Conservation (phyloP, 345 rosid species). For the Ceriops decandra region DNA sequence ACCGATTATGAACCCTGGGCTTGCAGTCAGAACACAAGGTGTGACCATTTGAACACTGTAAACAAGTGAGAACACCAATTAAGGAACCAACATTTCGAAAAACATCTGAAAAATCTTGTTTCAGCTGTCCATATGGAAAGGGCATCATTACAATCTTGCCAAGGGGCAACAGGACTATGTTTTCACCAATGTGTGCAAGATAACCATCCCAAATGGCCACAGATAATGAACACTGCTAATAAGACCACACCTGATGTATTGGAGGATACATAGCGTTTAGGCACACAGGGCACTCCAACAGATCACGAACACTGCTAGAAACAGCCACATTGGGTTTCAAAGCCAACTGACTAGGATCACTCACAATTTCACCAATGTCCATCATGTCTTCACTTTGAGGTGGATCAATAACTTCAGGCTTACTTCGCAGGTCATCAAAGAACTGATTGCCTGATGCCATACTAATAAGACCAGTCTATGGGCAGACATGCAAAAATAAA, state of each 20-base stretch:
- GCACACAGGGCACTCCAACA: slow-evolving; percentile 86
- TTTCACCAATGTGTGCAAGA: too few species aligned
- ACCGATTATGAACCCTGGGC: slow-evolving; percentile 75
- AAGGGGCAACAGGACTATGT: too few species aligned
- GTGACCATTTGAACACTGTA: slow-evolving; percentile 81
- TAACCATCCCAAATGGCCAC: background rate
- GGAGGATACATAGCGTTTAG: slow-evolving; percentile 87
- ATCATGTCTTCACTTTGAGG: slow-evolving; percentile 49
- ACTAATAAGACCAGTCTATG: slow-evolving; percentile 11
- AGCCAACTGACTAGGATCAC: slow-evolving; percentile 47
- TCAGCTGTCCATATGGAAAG: too few species aligned
- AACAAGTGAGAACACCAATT: slow-evolving; percentile 7
- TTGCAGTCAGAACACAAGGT: slow-evolving; percentile 78
- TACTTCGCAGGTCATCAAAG: slow-evolving; percentile 53
- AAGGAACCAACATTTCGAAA: slow-evolving; percentile 1
- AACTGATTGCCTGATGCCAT: slow-evolving; percentile 59
- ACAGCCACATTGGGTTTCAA: slow-evolving; percentile 55
- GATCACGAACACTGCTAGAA: slow-evolving; percentile 72
- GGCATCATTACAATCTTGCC: too few species aligned
- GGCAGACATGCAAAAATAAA: slow-evolving; percentile 8
- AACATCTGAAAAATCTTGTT: background rate
- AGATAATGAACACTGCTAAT: slow-evolving; percentile 14
- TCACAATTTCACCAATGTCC: slow-evolving; percentile 48
- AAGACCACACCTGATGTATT: slow-evolving; percentile 55
- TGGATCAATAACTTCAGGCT: slow-evolving; percentile 70